phyloP scores from a whole-genome alignment of 257 asterid species.

The Plectranthus barbatus region DNA sequence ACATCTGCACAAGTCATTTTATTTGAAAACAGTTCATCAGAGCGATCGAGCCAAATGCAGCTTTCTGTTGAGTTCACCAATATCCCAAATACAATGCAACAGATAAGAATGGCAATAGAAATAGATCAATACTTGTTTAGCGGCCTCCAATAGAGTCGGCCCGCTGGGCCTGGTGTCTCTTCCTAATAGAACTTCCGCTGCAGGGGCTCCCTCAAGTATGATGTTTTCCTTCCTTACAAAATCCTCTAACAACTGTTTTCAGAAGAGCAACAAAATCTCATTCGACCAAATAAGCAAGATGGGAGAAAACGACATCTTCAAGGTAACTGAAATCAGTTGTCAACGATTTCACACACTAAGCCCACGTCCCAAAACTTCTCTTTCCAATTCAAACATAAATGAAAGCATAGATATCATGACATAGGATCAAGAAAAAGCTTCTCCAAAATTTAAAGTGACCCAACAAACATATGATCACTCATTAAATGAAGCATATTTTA shows the following conservation, averaged over 20 bases:
- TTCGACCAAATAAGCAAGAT: neutral
- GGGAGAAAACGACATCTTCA: neutral
- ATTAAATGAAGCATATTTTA: neutral
- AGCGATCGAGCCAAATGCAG: conserved; percentile 1
- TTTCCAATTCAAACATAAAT: neutral
- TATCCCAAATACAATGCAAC: neutral
- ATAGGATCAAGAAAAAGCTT: neutral
- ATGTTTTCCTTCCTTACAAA: conserved; percentile 56
- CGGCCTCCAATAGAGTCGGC: conserved; percentile 58
- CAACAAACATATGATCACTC: neutral
- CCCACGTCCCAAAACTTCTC: neutral
- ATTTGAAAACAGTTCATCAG: neutral
- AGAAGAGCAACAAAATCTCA: conserved; percentile 6
- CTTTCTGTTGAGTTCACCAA: neutral
- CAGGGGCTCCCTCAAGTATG: conserved; percentile 39
- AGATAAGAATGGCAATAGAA: neutral
- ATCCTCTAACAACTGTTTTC: conserved; percentile 59
- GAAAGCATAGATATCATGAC: neutral
- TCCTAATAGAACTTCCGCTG: conserved; percentile 57
- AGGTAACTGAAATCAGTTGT: neutral
- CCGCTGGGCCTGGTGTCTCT: conserved; percentile 98
- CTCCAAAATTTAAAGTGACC: neutral
- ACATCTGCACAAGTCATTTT: neutral
- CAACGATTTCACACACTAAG: neutral
- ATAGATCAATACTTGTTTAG: conserved; percentile 50